Conservation (phyloP, 768 basidiomycete species). For the Kwoniella sp. region DNA sequence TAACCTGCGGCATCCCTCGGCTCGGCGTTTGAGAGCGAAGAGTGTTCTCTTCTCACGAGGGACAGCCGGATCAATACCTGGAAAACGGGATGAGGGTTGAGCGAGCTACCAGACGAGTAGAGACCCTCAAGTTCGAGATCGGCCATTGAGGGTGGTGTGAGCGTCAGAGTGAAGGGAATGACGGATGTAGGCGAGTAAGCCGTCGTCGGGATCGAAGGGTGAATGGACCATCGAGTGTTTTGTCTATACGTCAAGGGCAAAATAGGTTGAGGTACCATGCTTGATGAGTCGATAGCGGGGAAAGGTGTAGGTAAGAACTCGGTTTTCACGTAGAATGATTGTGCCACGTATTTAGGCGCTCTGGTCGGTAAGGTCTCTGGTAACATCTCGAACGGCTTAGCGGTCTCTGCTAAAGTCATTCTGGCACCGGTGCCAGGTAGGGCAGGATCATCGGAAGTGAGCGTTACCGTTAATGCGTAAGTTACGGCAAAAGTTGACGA, state of each 20-base stretch:
- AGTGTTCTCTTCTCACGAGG: slow-evolving; percentile 42
- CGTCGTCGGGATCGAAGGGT: slow-evolving; percentile 44
- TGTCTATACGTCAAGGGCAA: slow-evolving; percentile 6
- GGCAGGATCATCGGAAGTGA: slow-evolving; percentile 41
- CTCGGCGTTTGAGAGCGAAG: slow-evolving; percentile 14
- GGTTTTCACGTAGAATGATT: slow-evolving; percentile 35
- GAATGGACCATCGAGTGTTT: slow-evolving; percentile 38
- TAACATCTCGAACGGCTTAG: slow-evolving; percentile 51
- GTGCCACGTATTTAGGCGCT: slow-evolving; percentile 31
- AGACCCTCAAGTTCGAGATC: slow-evolving; percentile 5
- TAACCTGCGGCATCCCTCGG: slow-evolving; percentile 28
- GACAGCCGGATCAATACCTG: slow-evolving; percentile 42
- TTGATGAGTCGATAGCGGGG: not conserved
- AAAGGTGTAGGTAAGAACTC: slow-evolving; percentile 14
- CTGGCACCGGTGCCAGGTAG: slow-evolving; percentile 24
- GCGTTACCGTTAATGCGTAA: slow-evolving; percentile 43
- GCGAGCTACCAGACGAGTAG: not conserved
- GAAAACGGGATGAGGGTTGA: not conserved
- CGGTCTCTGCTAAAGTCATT: slow-evolving; percentile 35
- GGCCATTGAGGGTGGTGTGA: slow-evolving; percentile 32
- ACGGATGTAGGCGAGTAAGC: slow-evolving; percentile 46
- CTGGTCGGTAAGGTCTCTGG: slow-evolving; percentile 48
- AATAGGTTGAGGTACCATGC: not conserved
- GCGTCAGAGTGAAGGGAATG: slow-evolving; percentile 38
- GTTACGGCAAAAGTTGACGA: slow-evolving; percentile 44